phyloP scores from a whole-genome alignment of 352 stramenopile genomes.

The Aphanomyces euteiches region DNA sequence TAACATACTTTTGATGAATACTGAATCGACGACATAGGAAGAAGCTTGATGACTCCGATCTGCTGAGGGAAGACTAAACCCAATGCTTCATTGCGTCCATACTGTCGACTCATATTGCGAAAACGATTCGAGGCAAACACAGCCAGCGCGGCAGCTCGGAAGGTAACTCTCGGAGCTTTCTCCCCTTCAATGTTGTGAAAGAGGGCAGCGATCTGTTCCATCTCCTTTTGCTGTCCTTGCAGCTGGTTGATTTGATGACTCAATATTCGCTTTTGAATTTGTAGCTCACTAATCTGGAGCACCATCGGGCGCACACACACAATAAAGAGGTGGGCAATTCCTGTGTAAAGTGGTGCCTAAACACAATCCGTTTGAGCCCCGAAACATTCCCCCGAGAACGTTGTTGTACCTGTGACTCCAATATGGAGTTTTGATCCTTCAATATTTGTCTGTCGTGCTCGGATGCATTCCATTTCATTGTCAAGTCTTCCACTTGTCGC shows the following conservation, averaged over 20 bases:
- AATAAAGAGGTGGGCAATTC: constrained; percentile 57
- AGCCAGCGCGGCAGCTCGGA: constrained; percentile 52
- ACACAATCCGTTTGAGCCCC: background rate
- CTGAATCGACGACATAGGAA: background rate
- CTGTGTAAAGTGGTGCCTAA: constrained; percentile 47
- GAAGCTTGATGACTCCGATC: constrained; percentile 26
- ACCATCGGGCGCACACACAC: constrained; percentile 53
- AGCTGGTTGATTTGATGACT: constrained; percentile 49
- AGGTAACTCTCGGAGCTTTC: constrained; percentile 23
- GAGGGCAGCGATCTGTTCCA: constrained; percentile 36
- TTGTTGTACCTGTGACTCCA: background rate
- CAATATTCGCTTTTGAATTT: constrained; percentile 56
- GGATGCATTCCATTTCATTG: constrained; percentile 21
- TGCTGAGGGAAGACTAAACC: constrained; percentile 29
- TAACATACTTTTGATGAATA: constrained; percentile 1
- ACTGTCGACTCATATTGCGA: constrained; percentile 12
- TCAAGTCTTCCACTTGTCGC: constrained; percentile 37
- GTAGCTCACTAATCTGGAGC: constrained; percentile 62
- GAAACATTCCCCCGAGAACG: background rate
- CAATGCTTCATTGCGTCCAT: constrained; percentile 27
- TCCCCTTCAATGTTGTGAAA: constrained; percentile 30
- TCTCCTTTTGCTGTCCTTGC: constrained; percentile 42
- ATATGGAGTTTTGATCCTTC: background rate
- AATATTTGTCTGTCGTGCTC: constrained; percentile 18
- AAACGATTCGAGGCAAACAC: constrained; percentile 71